Evolutionary conservation across 2,329 filamentous ascomycete species (phyloP).

Genomic region (Aspergillus phoenicis): DNA sequence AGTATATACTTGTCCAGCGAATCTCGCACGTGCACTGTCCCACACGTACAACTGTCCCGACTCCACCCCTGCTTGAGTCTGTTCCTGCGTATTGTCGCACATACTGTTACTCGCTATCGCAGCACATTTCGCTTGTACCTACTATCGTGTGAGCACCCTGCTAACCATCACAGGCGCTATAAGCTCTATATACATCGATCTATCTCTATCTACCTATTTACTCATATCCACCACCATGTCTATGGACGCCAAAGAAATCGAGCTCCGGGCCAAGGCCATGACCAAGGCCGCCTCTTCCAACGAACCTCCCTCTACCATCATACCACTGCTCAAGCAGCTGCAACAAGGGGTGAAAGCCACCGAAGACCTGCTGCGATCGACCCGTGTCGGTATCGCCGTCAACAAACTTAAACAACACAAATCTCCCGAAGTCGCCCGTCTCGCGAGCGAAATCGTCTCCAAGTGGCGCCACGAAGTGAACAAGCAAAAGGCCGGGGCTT

Average conservation of each 20-base stretch:
- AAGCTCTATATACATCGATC: slow-evolving; percentile 7
- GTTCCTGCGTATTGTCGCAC: neutral
- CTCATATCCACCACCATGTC: slow-evolving; percentile 19
- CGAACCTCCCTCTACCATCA: slow-evolving; percentile 71
- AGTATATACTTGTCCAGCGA: neutral
- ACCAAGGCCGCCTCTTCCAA: slow-evolving; percentile 75
- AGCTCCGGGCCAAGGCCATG: slow-evolving; percentile 74
- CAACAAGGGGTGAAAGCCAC: slow-evolving; percentile 80
- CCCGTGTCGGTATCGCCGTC: slow-evolving; percentile 87
- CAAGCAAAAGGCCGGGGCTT: slow-evolving; percentile 50
- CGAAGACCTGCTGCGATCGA: slow-evolving; percentile 86
- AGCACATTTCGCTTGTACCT: neutral
- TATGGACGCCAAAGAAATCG: slow-evolving; percentile 83
- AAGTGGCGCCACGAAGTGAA: slow-evolving; percentile 59
- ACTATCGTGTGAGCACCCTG: neutral
- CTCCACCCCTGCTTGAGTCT: neutral
- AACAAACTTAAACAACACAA: slow-evolving; percentile 84
- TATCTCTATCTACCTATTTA: neutral
- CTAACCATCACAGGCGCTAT: neutral
- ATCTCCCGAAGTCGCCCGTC: slow-evolving; percentile 68
- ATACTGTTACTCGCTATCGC: neutral
- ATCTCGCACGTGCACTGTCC: slow-evolving; percentile 15
- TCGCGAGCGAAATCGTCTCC: slow-evolving; percentile 78
- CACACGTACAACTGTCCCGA: neutral
- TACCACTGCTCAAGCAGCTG: slow-evolving; percentile 74